Base-by-base conservation (phyloP, 306 rosid genomes). In the Sindora glabra region DNA sequence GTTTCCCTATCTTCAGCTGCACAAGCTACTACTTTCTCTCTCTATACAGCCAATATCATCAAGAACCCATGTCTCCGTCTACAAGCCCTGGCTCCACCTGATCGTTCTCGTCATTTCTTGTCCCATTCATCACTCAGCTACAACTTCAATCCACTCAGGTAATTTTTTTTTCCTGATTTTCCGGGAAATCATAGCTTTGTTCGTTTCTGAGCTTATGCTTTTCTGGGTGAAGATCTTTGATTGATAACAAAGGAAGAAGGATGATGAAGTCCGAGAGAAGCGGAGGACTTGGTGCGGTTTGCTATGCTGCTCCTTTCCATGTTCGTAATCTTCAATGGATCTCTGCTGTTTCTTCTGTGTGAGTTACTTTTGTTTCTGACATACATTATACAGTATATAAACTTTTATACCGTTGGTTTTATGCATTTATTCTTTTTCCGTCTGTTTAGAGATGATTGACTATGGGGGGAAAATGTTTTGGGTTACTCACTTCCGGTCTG, bases 271-370 rank as follows among this genome's bases (percentile, higher is more conserved):
- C 64, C 42, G 71, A 38, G 47, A 60, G 62, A 22, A 52, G 22
- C 54, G 42, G 65, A 40, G 83, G 76, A 24, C 59, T 65, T 40
- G 62, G 80, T 32, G 64, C 70, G 6, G 70, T 65, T 67, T 83
- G 84, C 54, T 79, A 75, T 55, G 79, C 95, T 62, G 48, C 67
- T 50, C 84, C 89, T 64, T 21, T 91, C 51, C n/a, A 74, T 45
- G 52, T 59, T 69, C 64, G 76, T 34, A 79, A 48, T 67, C 64
- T 91, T 48, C 96, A 79, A 50, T 83, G 79, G 82, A 68, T 91
- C 80, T 72, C 88, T 33, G 19, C 78, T 44, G 51, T 87, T 64
- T 83, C 87, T 57, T 51, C 89, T 45, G 72, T 67, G 98, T 91
- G 18, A 56, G 62, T 59, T 13, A 12, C 75, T 67, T 22, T 45